Evolutionary conservation across 1,284 basidiomycete species (phyloP).

Genomic region (Ceratobasidium sp.): DNA sequence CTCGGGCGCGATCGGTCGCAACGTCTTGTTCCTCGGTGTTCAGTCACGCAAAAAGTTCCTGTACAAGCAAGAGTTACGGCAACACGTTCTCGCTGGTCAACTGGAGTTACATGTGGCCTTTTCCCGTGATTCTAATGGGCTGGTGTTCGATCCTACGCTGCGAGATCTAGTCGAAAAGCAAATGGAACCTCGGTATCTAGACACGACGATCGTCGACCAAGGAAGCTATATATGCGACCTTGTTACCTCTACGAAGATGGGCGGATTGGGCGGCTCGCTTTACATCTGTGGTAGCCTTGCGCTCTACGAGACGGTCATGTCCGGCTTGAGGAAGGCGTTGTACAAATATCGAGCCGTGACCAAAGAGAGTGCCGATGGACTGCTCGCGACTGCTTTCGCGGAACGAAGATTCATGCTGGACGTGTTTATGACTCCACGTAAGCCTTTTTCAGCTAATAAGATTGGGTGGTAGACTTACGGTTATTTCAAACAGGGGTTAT

Average conservation of each 20-base stretch:
- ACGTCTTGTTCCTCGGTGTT: constrained; percentile 41
- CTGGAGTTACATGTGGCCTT: constrained; percentile 40
- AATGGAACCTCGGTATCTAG: constrained; percentile 40
- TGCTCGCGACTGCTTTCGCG: constrained; percentile 36
- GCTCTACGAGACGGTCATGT: constrained; percentile 41
- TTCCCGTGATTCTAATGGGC: constrained; percentile 37
- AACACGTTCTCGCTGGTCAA: constrained; percentile 38
- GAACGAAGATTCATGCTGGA: constrained; percentile 41
- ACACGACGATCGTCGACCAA: constrained; percentile 41
- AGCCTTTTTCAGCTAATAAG: background rate
- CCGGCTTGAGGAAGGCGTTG: constrained; percentile 31
- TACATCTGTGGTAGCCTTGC: constrained; percentile 42
- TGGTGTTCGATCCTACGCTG: constrained; percentile 30
- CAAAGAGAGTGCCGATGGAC: constrained; percentile 32
- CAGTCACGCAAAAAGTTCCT: constrained; percentile 42
- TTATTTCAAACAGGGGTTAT: constrained; percentile 3
- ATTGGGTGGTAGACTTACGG: background rate
- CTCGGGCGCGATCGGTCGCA: constrained; percentile 39
- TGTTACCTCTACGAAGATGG: constrained; percentile 38
- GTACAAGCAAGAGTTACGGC: constrained; percentile 38
- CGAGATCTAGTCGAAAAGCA: constrained; percentile 39
- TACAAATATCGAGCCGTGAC: constrained; percentile 40
- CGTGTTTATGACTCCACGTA: constrained; percentile 41
- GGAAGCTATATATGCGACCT: constrained; percentile 39
- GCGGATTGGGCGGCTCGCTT: constrained; percentile 36